Evolutionary conservation across 768 basidiomycete species (phyloP), one percentile per base, ranked within the genome.

Genomic region (Pulveroboletus sp.): DNA sequence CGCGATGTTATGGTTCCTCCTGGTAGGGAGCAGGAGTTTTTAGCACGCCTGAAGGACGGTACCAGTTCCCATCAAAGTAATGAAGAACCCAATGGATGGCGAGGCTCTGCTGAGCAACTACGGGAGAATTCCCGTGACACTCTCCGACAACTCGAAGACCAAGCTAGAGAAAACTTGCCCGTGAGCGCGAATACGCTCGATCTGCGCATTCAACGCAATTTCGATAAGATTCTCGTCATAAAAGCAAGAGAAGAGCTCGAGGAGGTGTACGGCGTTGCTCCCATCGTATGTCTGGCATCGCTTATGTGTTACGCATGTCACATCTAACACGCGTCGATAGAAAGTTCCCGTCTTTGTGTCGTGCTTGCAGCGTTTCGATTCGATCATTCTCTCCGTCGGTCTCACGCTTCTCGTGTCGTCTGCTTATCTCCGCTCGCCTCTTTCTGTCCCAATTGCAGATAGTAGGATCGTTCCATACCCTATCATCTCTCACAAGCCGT

Each of bases 291-390:
- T 81, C 10, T 38, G 2, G n/a, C 18, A 45, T 18, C 46, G 21
- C 27, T 35, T 26, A 11, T 41, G 39, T 21, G 7, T 17, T 33
- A 4, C n/a, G 31, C 2, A 11, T 6, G 17, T 44, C 8, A 17
- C 18, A 15, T 47, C 42, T 57, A 54, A 50, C 57, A 32, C 15
- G 50, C 39, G 17, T 15, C 8, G 32, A 18, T 59, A 88, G 87
- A 76, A 75, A 54, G 87, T 93, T 28, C 89, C 89, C 1, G 81
- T 87, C 3, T 86, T 91, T 62, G 76, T 93, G 17, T 80, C 83
- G 8, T 85, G 82, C 60, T 73, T 93, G 46, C 86, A 89, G 62
- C 79, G 89, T 47, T 69, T 89, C 52, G 88, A 89, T 64, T 77
- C 83, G 5, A 76, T 90, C 52, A 64, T 91, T 7, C 76, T 88